Evolutionary conservation across 768 basidiomycete species (phyloP).

Genomic region (Termitomyces bulborhizus): DNA sequence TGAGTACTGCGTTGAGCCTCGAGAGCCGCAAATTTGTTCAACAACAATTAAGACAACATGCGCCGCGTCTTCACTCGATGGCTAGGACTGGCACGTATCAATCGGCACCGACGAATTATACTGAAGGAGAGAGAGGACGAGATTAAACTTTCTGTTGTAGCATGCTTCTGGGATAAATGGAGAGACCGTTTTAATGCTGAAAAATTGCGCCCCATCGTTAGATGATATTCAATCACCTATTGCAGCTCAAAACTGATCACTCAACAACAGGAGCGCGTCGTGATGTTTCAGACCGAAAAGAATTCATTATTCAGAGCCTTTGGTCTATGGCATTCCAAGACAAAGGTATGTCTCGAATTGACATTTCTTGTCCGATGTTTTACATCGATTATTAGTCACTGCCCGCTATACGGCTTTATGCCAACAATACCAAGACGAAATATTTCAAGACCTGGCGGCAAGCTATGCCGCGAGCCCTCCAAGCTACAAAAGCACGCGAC

Average conservation of each 20-base stretch:
- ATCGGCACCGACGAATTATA: slow-evolving; percentile 53
- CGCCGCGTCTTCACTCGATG: slow-evolving; percentile 67
- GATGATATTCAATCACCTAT: slow-evolving; percentile 13
- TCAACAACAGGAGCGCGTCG: slow-evolving; percentile 45
- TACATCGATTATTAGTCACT: slow-evolving; percentile 42
- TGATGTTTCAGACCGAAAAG: slow-evolving; percentile 52
- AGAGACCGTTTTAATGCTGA: slow-evolving; percentile 63
- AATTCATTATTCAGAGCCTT: slow-evolving; percentile 65
- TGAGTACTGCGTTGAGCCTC: slow-evolving; percentile 16
- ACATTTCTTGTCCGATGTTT: neutral
- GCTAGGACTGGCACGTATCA: slow-evolving; percentile 52
- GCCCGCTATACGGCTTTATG: slow-evolving; percentile 75
- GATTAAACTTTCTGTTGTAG: slow-evolving; percentile 43
- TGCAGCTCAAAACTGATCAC: neutral
- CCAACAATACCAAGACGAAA: slow-evolving; percentile 50
- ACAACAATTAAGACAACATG: slow-evolving; percentile 45
- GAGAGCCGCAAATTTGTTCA: neutral
- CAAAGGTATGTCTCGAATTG: slow-evolving; percentile 42
- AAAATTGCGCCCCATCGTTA: slow-evolving; percentile 58
- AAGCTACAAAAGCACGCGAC: slow-evolving; percentile 61
- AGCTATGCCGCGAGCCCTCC: slow-evolving; percentile 64
- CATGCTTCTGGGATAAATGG: slow-evolving; percentile 75
- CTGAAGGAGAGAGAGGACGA: slow-evolving; percentile 61
- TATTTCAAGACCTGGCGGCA: slow-evolving; percentile 63
- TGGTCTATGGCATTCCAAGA: slow-evolving; percentile 68